Percentiles rank a stretch among this genome's conserved stretches.
Evolutionary conservation across 75 land plant genomes (phyloP).

Genomic region (Azolla pinnata): DNA sequence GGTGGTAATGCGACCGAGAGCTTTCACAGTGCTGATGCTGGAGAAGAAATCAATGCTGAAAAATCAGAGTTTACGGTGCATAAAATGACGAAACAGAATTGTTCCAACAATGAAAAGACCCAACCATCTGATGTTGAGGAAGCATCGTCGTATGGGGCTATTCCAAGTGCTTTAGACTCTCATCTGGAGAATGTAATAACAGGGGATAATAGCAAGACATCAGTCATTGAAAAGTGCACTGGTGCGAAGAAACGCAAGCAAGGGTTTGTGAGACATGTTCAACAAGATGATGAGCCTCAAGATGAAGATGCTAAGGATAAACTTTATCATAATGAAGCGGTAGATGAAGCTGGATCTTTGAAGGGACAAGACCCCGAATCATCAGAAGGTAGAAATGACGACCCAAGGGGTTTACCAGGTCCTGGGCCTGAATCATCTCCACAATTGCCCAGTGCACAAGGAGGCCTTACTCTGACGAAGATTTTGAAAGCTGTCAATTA

Average conservation of each 20-base stretch:
- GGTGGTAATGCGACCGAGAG: no score
- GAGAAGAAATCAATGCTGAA: no score
- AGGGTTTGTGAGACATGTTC: conserved; percentile 49
- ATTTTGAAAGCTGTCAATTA: conserved; percentile 58
- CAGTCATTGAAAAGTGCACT: conserved; percentile 6
- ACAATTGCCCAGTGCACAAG: conserved; percentile 3
- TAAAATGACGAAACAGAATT: no score
- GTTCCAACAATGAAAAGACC: no score
- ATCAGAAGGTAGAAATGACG: conserved; percentile 7
- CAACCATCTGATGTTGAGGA: no score
- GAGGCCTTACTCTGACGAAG: conserved; percentile 28
- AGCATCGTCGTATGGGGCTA: no score
- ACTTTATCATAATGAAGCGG: no score
- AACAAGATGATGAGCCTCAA: conserved; percentile 15
- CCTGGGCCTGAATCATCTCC: not conserved
- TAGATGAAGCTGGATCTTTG: no score
- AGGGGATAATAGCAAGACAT: not conserved
- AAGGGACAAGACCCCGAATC: no score
- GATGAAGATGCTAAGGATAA: conserved; percentile 7
- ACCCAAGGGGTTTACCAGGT: not conserved
- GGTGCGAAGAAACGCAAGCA: conserved; percentile 68
- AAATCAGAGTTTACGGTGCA: no score
- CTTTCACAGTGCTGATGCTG: no score
- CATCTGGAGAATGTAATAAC: not conserved
- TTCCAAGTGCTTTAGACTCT: no score